Evolutionary conservation across 169 alveolate species (phyloP), one percentile per base, ranked within the genome.

Genomic region (Cryptosporidium sp.): DNA sequence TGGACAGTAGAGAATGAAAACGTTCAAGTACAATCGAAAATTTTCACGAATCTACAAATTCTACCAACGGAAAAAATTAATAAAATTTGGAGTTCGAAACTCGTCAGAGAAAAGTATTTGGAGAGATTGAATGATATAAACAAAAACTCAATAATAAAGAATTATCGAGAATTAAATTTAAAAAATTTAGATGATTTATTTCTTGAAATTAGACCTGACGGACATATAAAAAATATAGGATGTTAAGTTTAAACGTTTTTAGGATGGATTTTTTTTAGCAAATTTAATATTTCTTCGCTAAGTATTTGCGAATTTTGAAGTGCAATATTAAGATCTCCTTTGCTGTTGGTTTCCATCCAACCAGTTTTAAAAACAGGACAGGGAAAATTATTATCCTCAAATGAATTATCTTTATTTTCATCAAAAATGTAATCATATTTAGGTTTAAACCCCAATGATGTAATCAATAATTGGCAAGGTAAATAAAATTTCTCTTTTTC

Each of bases 301-400:
- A 80, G 35, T 14, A 23, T 41, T 26, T 0, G 26, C 3, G 89
- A 80, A 2, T 80, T 59, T 41, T 62, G 65, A 21, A 31, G 8
- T 26, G 48, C 18, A 41, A n/a, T n/a, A 23, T 61, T 21, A 39
- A 80, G 55, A 62, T 80, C 89, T 8, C 89, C 89, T 50, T 80
- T 80, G 9, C 89, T 59, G 9, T 80, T 67, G 7, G 89, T 62
- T n/a, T 41, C 51, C 89, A 80, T 80, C 89, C 89, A 80, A 29
- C 89, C 89, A 48, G 74, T 62, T 23, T 43, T 59, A 41, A 62
- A 80, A n/a, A 80, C 50, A 21, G 75, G 89, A 39, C 80, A 65
- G 3, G 50, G 10, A 48, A 12, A 14, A 12, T 4, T 1, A 43
- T 80, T 33, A 3, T 74, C 39, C 18, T 41, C 68, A 9, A 16